A percentile compares a stretch with the other conserved stretches of the same genome.
phyloP scores from a whole-genome alignment of 2,329 filamentous ascomycete genomes.

The Diaporthe vexans region DNA sequence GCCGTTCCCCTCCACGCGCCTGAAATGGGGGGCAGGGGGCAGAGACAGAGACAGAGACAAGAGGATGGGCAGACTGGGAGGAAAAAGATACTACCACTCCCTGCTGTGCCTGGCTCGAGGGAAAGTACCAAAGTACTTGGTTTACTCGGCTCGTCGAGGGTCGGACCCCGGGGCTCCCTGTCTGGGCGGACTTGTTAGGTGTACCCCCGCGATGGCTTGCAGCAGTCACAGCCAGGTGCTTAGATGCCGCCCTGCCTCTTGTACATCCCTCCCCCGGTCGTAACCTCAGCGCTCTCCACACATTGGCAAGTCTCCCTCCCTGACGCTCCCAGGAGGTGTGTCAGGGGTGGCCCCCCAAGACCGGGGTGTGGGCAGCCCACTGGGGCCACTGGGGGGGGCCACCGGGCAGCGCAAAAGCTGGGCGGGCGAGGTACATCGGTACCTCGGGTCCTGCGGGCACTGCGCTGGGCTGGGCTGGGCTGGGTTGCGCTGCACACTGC shows the following conservation, averaged over 20 bases:
- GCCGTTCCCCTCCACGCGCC: background rate
- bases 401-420: constrained; percentile 24
- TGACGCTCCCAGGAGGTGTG: constrained; percentile 37
- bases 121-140: background rate
- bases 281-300: constrained; percentile 39
- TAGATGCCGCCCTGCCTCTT: constrained; percentile 15
- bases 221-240: constrained; percentile 14
- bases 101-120: background rate
- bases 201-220: constrained; percentile 33
- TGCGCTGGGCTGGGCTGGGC: constrained; percentile 4
- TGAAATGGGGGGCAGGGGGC: background rate
- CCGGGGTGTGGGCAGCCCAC: constrained; percentile 27
- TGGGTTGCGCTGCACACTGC: constrained; percentile 18
- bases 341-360: constrained; percentile 40
- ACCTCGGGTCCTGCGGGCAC: constrained; percentile 26
- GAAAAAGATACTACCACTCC: background rate
- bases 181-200: constrained; percentile 23
- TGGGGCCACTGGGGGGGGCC: constrained; percentile 33
- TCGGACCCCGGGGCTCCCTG: constrained; percentile 19
- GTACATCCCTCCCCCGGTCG: constrained; percentile 32
- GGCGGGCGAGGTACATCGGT: constrained; percentile 23
- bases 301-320: constrained; percentile 30
- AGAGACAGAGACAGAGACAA: no score
- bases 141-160: background rate
- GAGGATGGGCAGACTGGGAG: background rate